Conservation (phyloP, 768 basidiomycete species). For the Russula olivacea region DNA sequence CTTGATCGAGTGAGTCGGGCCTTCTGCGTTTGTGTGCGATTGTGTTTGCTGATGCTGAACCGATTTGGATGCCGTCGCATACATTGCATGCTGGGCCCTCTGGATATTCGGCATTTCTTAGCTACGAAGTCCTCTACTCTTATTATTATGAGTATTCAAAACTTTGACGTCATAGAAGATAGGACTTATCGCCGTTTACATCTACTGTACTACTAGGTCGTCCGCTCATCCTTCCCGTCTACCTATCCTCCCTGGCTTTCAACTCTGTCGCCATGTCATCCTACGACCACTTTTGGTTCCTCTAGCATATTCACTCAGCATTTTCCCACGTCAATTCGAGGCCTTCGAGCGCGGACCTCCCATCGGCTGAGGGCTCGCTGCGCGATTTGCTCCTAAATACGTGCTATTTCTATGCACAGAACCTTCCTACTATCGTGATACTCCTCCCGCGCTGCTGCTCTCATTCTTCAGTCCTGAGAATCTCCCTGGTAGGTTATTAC, state of each 20-base stretch:
- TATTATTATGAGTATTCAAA: slow-evolving; percentile 55
- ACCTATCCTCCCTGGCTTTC: slow-evolving; percentile 73
- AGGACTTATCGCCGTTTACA: neutral
- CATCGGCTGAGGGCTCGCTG: slow-evolving; percentile 28
- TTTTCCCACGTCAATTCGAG: slow-evolving; percentile 47
- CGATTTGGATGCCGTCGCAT: slow-evolving; percentile 66
- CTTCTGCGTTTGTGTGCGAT: neutral
- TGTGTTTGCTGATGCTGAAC: neutral
- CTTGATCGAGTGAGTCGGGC: slow-evolving; percentile 64
- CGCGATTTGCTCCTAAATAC: slow-evolving; percentile 72
- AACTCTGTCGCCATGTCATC: slow-evolving; percentile 71
- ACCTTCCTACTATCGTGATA: slow-evolving; percentile 73
- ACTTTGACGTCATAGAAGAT: slow-evolving; percentile 19
- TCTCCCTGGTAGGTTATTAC: slow-evolving; percentile 41
- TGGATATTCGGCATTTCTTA: slow-evolving; percentile 66
- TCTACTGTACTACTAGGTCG: too few relatives aligned
- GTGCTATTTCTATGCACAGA: slow-evolving; percentile 78
- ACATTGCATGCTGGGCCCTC: slow-evolving; percentile 71
- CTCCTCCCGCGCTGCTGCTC: slow-evolving; percentile 72
- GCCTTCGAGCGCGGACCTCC: slow-evolving; percentile 33
- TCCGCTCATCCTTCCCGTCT: slow-evolving; percentile 75
- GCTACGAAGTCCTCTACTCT: slow-evolving; percentile 75
- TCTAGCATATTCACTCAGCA: slow-evolving; percentile 73
- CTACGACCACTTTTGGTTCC: slow-evolving; percentile 78
- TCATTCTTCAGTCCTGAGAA: slow-evolving; percentile 44